Evolutionary conservation across 179 eudicot genomes (phyloP).

Genomic region (Corrigiola litoralis): DNA sequence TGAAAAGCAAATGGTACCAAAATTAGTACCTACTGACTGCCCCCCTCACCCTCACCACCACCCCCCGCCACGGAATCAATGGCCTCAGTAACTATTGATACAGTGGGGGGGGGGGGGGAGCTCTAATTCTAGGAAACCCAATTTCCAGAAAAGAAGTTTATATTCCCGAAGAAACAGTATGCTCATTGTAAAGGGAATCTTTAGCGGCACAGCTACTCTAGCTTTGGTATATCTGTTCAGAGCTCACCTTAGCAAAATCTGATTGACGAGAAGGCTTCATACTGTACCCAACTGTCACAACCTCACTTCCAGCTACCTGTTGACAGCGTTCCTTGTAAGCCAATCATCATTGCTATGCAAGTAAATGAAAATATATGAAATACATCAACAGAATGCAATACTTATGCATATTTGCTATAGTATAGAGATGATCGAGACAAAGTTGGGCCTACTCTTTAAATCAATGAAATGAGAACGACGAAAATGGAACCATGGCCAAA

Average conservation of each 20-base stretch:
- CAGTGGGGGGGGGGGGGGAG: too few species aligned
- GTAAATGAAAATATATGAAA: not conserved
- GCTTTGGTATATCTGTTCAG: not conserved
- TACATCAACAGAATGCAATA: not conserved
- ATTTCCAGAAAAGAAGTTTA: not conserved
- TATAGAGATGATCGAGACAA: too few species aligned
- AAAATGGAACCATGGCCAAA: too few species aligned
- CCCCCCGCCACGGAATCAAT: too few species aligned
- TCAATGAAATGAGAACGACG: too few species aligned
- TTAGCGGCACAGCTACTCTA: conserved; percentile 1
- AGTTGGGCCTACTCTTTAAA: too few species aligned
- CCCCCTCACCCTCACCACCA: too few species aligned
- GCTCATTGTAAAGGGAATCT: not conserved
- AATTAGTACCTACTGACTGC: too few species aligned
- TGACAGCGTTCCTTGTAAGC: not conserved
- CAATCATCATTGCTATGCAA: not conserved
- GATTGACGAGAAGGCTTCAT: conserved; percentile 88
- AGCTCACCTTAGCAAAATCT: conserved; percentile 81
- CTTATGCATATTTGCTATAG: too few species aligned
- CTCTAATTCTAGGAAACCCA: not conserved
- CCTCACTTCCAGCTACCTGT: conserved; percentile 29
- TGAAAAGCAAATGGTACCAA: too few species aligned
- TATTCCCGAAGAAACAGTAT: not conserved
- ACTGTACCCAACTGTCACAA: conserved; percentile 56
- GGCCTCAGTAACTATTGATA: too few species aligned